phyloP scores from a whole-genome alignment of 2,329 filamentous ascomycete genomes.

The Diaporthe citrichinensis region DNA sequence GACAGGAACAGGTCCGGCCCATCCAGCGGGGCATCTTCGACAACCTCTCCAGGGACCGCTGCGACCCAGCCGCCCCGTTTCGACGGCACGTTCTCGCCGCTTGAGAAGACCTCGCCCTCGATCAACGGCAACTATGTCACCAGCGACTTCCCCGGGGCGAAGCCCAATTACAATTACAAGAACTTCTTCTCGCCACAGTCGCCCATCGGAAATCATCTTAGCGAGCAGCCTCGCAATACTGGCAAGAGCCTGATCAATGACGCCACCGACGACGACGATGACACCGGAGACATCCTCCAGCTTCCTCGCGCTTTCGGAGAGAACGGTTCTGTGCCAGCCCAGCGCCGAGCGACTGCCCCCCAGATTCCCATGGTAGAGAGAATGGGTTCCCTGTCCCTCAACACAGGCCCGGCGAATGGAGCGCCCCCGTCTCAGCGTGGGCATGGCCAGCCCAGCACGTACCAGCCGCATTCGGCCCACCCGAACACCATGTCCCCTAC shows the following conservation, averaged over 20 bases:
- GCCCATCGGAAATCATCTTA: slow-evolving; percentile 78
- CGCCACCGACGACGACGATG: slow-evolving; percentile 76
- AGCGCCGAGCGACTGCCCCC: slow-evolving; percentile 79
- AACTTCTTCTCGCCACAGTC: slow-evolving; percentile 81
- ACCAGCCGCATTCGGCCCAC: slow-evolving; percentile 55
- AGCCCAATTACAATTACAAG: slow-evolving; percentile 68
- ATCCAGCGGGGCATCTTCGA: slow-evolving; percentile 43
- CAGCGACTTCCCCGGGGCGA: slow-evolving; percentile 71
- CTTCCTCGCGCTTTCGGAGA: slow-evolving; percentile 82
- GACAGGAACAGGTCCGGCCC: slow-evolving; percentile 43
- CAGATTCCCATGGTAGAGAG: slow-evolving; percentile 75
- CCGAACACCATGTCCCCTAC: slow-evolving; percentile 70
- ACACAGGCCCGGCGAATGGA: slow-evolving; percentile 69
- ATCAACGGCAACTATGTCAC: slow-evolving; percentile 66
- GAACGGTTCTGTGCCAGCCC: slow-evolving; percentile 67
- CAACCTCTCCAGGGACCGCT: slow-evolving; percentile 57
- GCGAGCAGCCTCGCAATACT: slow-evolving; percentile 70
- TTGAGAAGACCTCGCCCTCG: slow-evolving; percentile 74
- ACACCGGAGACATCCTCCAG: slow-evolving; percentile 79
- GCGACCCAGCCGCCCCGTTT: slow-evolving; percentile 71
- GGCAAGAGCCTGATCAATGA: slow-evolving; percentile 82
- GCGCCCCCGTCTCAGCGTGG: slow-evolving; percentile 63
- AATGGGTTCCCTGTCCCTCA: slow-evolving; percentile 79
- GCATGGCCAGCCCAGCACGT: slow-evolving; percentile 56
- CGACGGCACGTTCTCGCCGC: slow-evolving; percentile 72